phyloP scores from a whole-genome alignment of 2,329 filamentous ascomycete species.

The Lachnellula arida region DNA sequence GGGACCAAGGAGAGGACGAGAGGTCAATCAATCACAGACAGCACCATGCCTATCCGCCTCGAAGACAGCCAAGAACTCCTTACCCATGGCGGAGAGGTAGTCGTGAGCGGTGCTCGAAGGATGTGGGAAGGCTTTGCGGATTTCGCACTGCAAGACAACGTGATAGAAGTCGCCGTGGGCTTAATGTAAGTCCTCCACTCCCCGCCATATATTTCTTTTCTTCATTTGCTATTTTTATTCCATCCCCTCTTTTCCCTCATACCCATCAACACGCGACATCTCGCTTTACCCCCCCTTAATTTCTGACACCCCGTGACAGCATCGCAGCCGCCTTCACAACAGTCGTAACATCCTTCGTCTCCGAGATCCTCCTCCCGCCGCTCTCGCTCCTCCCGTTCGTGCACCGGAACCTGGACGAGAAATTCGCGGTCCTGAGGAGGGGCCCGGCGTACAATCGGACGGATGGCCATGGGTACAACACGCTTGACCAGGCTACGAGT shows the following conservation, averaged over 20 bases:
- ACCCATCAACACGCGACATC: neutral
- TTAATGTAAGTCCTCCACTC: constrained; percentile 52
- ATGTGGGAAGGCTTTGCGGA: constrained; percentile 62
- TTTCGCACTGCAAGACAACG: constrained; percentile 70
- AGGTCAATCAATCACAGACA: neutral
- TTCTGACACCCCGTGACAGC: constrained; percentile 35
- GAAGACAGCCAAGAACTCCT: constrained; percentile 25
- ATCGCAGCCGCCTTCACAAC: constrained; percentile 67
- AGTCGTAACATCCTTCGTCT: constrained; percentile 67
- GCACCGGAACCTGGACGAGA: constrained; percentile 67
- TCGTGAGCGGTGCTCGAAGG: constrained; percentile 35
- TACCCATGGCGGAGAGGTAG: constrained; percentile 21
- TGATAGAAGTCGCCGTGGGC: constrained; percentile 70
- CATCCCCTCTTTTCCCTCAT: neutral
- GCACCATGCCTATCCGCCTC: constrained; percentile 9
- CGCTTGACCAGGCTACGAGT: constrained; percentile 60
- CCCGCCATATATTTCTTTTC: neutral
- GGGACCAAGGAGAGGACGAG: constrained; percentile 13
- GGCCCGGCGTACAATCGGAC: constrained; percentile 48
- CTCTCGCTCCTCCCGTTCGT: constrained; percentile 65
- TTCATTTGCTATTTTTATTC: constrained; percentile 1
- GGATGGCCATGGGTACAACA: constrained; percentile 57
- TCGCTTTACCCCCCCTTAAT: neutral
- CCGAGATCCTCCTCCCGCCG: constrained; percentile 64
- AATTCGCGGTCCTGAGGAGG: constrained; percentile 60